Base-by-base conservation (phyloP, 164 flowering plant species). In the Stephania japonica region DNA sequence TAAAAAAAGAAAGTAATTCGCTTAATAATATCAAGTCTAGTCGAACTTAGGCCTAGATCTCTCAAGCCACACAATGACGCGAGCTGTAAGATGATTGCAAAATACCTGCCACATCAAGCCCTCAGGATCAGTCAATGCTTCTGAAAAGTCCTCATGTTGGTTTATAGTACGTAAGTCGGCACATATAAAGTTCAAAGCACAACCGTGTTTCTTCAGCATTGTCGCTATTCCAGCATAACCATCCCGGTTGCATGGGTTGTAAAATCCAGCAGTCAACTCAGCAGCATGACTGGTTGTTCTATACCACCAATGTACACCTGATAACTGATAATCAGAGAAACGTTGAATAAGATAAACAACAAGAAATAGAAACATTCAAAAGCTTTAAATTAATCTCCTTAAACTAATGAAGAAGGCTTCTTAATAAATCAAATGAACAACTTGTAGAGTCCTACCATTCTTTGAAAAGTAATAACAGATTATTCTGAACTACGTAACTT, bases 261-360 rank as follows among this genome's bases (percentile, higher is more conserved):
- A 87, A 78, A 87, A 92, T 8, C 99, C 99, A 82, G 98, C 91
- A 75, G 97, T 83, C 78, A 95, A 75, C 75, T 95, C 99, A 75
- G 98, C 93, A 77, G 97, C 98, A 84, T 92, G 99, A 80, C 96
- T 92, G 41, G 89, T 86, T 67, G 99, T 91, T 84, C 87, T 95
- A 80, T 95, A 95, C 98, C 97, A 95, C 99, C 99, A 92, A 78
- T 90, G 87, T 71, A 87, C 77, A 73, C 98, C 93, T 79, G 97
- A 82, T 71, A 95, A 75, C 99, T 95, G 89, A 80, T 79, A 76
- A 75, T 69, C 47, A 76, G 72, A 75, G 73, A 80, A 32, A 71
- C 6, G 10, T 16, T 16, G 10, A 6, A 6, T 7, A 38, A 26
- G 7, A 79, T 73, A 67, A 7, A 67, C 32, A 2, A 18, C 81